Base-by-base conservation (phyloP, 2,329 filamentous ascomycete species). In the Remersonia thermophila region DNA sequence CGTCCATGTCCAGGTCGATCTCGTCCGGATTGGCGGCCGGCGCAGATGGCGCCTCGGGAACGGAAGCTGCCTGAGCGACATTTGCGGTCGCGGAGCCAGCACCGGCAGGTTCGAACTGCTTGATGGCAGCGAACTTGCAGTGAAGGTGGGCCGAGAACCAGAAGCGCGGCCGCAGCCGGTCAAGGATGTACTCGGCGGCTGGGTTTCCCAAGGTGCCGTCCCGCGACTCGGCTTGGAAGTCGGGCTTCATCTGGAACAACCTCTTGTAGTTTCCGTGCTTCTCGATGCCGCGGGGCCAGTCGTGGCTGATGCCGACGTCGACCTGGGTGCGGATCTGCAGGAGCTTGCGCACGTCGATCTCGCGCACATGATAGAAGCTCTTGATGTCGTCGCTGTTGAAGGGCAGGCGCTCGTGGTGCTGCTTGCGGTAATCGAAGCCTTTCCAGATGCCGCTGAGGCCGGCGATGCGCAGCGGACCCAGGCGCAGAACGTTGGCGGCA, bases 121-220 rank as follows among this genome's bases (percentile, higher is more conserved):
- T 80, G 44, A 75, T 55, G 1, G 87, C 91, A 1, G 79, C 60
- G 54, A 81, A 96, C 53, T 89, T 93, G 63, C 82, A 78, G 58
- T 98, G 91, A 61, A 96, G 60, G 58, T 98, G 91, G 3, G 87
- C 91, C 27, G 83, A 80, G 55, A 96, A 95, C 91, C 91, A 98
- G 55, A 85, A 80, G 0, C 71, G 69, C 8, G 91, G 91, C 35
- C 85, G 70, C 35, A 98, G 59, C 20, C 83, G 71, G 52, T 94
- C 78, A 58, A 96, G 71, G 14, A 94, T 77, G 47, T 81, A 74
- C 51, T 73, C 75, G 1, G 87, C 87, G 1, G 89, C 89, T 23
- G 73, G 62, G 48, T 74, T 96, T 0, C 91, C 91, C 15, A 98
- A 62, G 7, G 66, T 77, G 0, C 85, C 85, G 27, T 77, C 73